These are phyloP conservation scores for Hygrophoropsis aurantiaca DNA, from an alignment of 768 basidiomycete genomes.

Conservation along the genomic window DNA sequence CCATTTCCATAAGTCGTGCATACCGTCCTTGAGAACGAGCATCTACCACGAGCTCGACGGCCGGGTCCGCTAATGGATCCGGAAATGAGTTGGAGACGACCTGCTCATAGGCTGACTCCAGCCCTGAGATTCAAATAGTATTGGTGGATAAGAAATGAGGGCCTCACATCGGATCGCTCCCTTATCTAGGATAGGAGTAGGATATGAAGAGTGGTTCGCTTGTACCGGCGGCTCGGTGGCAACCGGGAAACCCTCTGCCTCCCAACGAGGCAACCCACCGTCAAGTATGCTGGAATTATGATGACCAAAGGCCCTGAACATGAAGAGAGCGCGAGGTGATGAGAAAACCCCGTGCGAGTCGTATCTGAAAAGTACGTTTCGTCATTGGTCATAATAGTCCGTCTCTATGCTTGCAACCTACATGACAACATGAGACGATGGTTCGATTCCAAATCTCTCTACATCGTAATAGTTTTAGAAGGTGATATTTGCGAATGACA, in stretches of 20 bases:
- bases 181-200: conserved; percentile 51
- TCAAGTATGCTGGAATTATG: conserved; percentile 82
- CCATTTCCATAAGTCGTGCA: conserved; percentile 14
- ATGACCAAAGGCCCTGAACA: conserved; percentile 93
- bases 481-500: not conserved
- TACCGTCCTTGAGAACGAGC: conserved; percentile 84
- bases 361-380: conserved; percentile 52
- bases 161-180: conserved; percentile 44
- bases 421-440: conserved; percentile 81
- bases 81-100: conserved; percentile 68
- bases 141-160: conserved; percentile 34
- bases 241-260: conserved; percentile 59
- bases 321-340: conserved; percentile 89
- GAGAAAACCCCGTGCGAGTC: conserved; percentile 91
- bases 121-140: conserved; percentile 15
- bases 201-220: conserved; percentile 39
- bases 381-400: conserved; percentile 7
- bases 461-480: conserved; percentile 16
- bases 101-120: conserved; percentile 69
- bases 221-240: conserved; percentile 34
- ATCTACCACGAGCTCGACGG: conserved; percentile 77
- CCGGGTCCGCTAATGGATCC: conserved; percentile 41
- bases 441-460: conserved; percentile 73
- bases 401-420: conserved; percentile 31
- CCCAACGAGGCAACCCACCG: conserved; percentile 89